Conservation (phyloP, 202 grass and related monocot species). For the Panicum hallii region DNA sequence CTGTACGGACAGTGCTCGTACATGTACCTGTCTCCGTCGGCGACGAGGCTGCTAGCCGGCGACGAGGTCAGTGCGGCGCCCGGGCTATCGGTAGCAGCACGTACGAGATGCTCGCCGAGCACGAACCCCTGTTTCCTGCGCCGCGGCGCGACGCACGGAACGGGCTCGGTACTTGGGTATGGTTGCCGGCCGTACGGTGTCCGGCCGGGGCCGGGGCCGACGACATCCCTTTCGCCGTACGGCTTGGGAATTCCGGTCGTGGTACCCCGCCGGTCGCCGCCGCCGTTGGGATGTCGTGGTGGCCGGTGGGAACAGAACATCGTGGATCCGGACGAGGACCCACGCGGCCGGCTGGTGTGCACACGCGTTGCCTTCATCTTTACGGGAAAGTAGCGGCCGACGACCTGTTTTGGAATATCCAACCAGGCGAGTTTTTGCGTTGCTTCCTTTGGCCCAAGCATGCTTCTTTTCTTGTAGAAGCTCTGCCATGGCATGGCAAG, state of each 20-base stretch:
- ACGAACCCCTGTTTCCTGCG: not conserved
- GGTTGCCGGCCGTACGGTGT: not conserved
- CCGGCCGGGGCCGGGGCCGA: not conserved
- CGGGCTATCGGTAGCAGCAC: too few relatives aligned
- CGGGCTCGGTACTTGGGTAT: not conserved
- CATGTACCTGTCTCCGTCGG: too few relatives aligned
- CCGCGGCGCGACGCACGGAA: too few relatives aligned
- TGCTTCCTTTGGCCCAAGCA: not conserved
- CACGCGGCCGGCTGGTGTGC: not conserved
- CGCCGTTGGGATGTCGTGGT: not conserved
- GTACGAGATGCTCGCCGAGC: too few relatives aligned
- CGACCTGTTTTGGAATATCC: not conserved
- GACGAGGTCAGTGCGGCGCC: not conserved
- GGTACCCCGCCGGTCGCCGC: not conserved
- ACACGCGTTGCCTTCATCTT: not conserved
- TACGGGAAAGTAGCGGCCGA: not conserved
- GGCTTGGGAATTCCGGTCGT: not conserved
- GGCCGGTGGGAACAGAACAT: not conserved
- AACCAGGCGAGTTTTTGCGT: not conserved
- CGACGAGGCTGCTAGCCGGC: too few relatives aligned
- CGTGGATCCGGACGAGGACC: slow-evolving; percentile 10
- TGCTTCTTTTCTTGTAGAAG: not conserved
- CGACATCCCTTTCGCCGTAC: not conserved
- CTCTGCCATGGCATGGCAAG: too few relatives aligned
- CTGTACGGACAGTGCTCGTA: too few relatives aligned